Evolutionary conservation across 345 rosid species (phyloP).

Genomic region (Atalantia buxifolia): DNA sequence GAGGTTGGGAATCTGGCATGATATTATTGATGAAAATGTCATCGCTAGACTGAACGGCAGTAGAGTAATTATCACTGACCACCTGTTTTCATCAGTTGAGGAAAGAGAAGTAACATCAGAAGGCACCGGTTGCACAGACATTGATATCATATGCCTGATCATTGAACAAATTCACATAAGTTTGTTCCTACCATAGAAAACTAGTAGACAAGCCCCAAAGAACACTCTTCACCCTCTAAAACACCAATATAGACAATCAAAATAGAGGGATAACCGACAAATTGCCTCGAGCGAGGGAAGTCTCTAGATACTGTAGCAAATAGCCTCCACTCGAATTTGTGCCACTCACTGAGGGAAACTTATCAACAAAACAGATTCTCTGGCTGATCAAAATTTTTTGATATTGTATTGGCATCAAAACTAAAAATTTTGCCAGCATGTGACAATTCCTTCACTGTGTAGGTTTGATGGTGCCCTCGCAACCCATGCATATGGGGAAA

Average conservation of each 20-base stretch:
- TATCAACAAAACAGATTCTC: conserved; percentile 14
- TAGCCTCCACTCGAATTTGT: not conserved
- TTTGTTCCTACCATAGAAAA: not conserved
- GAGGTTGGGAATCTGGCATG: conserved; percentile 17
- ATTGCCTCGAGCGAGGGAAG: not conserved
- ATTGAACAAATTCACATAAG: not conserved
- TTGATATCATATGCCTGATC: conserved; percentile 14
- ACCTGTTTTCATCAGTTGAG: not conserved
- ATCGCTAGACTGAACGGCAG: conserved; percentile 3
- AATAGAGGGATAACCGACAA: not conserved
- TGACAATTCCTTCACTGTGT: conserved; percentile 7
- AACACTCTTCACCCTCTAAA: not conserved
- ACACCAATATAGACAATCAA: not conserved
- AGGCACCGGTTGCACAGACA: conserved; percentile 1
- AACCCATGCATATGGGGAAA: not conserved
- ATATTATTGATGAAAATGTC: not conserved
- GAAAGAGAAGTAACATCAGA: conserved; percentile 1
- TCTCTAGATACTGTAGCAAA: not conserved
- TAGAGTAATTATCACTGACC: conserved; percentile 6
- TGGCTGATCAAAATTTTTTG: not conserved
- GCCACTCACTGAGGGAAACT: not conserved
- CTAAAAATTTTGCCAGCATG: not conserved
- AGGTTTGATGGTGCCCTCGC: not conserved
- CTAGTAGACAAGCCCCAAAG: not conserved
- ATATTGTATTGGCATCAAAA: conserved; percentile 8